phyloP scores from a whole-genome alignment of 2,329 filamentous ascomycete genomes.

The Acephala macrosclerotiorum region DNA sequence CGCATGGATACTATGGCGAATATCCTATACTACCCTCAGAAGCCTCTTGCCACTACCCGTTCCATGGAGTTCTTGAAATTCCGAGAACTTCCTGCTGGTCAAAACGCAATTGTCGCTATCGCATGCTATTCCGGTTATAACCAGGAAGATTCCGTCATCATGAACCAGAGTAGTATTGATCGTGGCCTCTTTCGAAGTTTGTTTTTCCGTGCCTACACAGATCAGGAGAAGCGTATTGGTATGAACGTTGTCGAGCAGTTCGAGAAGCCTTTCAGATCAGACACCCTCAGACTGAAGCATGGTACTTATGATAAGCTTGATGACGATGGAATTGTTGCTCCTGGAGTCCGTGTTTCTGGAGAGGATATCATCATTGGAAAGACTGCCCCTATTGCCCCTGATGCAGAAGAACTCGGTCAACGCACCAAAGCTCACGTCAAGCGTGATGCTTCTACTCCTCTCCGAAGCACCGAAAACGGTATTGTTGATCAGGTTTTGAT shows the following conservation, averaged over 20 bases:
- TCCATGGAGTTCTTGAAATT: slow-evolving; percentile 99
- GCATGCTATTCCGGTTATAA: slow-evolving; percentile 98
- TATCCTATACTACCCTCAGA: slow-evolving; percentile 98
- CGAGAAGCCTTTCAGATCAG: slow-evolving; percentile 89
- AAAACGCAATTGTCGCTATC: slow-evolving; percentile 98
- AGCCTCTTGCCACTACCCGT: slow-evolving; percentile 91
- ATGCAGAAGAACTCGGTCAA: slow-evolving; percentile 92
- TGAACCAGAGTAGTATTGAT: slow-evolving; percentile 99
- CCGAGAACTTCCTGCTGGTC: slow-evolving; percentile 93
- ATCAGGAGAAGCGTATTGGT: slow-evolving; percentile 95
- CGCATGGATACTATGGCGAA: slow-evolving; percentile 99
- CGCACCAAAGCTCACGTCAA: slow-evolving; percentile 90
- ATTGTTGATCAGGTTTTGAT: slow-evolving; percentile 94
- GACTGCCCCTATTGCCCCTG: slow-evolving; percentile 91
- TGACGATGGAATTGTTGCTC: slow-evolving; percentile 92
- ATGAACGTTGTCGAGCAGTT: slow-evolving; percentile 93
- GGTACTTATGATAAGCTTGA: slow-evolving; percentile 98
- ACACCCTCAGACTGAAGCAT: slow-evolving; percentile 91
- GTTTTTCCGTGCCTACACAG: slow-evolving; percentile 97
- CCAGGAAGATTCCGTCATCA: slow-evolving; percentile 99
- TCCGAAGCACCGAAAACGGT: slow-evolving; percentile 95
- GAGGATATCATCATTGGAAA: slow-evolving; percentile 99
- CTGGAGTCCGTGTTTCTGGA: slow-evolving; percentile 92
- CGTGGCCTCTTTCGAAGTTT: slow-evolving; percentile 96
- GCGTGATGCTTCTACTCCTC: slow-evolving; percentile 92